phyloP scores from a whole-genome alignment of 2,329 filamentous ascomycete genomes.

The Alternaria arbusti region DNA sequence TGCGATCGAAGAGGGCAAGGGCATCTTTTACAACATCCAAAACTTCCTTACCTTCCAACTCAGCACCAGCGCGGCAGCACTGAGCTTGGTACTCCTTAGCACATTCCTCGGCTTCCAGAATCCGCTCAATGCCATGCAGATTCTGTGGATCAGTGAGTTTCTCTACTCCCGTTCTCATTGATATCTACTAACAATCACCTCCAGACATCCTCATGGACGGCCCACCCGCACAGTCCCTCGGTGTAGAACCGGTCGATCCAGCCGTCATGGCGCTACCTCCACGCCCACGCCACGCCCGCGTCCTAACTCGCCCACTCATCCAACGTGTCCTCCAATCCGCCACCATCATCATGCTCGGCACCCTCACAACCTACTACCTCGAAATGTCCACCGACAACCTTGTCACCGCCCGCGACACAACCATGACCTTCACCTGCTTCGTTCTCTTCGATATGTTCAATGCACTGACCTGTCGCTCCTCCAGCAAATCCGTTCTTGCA shows the following conservation, averaged over 20 bases:
- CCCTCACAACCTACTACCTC: slow-evolving; percentile 85
- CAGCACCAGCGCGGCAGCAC: slow-evolving; percentile 91
- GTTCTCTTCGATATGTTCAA: slow-evolving; percentile 99
- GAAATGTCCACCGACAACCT: slow-evolving; percentile 86
- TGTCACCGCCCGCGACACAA: slow-evolving; percentile 92
- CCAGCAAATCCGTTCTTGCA: slow-evolving; percentile 84
- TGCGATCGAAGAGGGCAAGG: slow-evolving; percentile 98
- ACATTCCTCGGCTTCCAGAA: slow-evolving; percentile 93
- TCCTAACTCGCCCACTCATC: slow-evolving; percentile 84
- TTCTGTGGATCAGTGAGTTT: slow-evolving; percentile 95
- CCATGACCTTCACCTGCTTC: slow-evolving; percentile 99
- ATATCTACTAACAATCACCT: slow-evolving; percentile 20
- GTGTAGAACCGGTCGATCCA: slow-evolving; percentile 92
- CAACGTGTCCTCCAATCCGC: slow-evolving; percentile 87
- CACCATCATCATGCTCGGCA: slow-evolving; percentile 88
- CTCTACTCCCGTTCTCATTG: neutral
- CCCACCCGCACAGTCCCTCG: slow-evolving; percentile 93
- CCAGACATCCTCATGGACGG: slow-evolving; percentile 99
- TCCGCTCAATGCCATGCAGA: slow-evolving; percentile 98
- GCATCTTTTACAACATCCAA: slow-evolving; percentile 99
- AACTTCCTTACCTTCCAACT: slow-evolving; percentile 99
- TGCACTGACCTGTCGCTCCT: slow-evolving; percentile 88
- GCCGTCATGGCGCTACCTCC: slow-evolving; percentile 93
- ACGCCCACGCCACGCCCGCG: slow-evolving; percentile 82
- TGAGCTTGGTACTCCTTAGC: slow-evolving; percentile 90